Base-by-base conservation (phyloP, 495 filamentous ascomycete genomes). In the Talaromyces ruber region DNA sequence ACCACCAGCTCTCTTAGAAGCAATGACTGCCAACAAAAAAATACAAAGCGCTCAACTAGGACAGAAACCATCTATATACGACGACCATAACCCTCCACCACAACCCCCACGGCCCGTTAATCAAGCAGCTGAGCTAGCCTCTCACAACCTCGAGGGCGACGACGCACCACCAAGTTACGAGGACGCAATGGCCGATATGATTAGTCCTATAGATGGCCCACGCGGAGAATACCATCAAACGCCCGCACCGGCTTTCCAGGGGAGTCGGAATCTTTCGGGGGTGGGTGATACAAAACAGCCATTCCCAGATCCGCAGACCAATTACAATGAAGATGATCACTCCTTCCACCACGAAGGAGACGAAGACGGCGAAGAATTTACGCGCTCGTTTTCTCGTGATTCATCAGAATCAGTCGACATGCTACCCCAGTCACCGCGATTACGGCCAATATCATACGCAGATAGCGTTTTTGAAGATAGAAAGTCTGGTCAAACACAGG, bases 121-220 rank as follows among this genome's bases (percentile, higher is more conserved):
- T 21, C 63, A 56, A 39, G 62, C 61, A 52, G 66, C 69, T 4
- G 68, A 66, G 28, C n/a, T 60, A 6, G 45, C 30, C 0, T 29
- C 37, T 25, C 34, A 60, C 25, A 63, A 74, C 6, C 72, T 71
- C 18, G 76, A 76, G 61, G 86, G 86, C 18, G 88, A 86, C 18
- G 89, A 90, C 14, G 84, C 86, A 11, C 82, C 82, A 5, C 91
- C 91, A 29, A 92, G 88, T 67, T 95, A 95, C 71, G 89, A 94
- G 74, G 93, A 98, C 76, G 91, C 92, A 14, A 91, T 97, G 76
- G 91, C 89, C 52, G 86, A 91, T 65, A 82, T 86, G 62, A 76
- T 95, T 57, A 85, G 79, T 62, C 84, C 86, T 12, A 74, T 88
- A 47, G 79, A 84, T 74, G 85, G 84, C 61, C 84, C 84, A 63